phyloP scores from a whole-genome alignment of 1,139 yeast genomes.

The Saccharomyces hybrid region DNA sequence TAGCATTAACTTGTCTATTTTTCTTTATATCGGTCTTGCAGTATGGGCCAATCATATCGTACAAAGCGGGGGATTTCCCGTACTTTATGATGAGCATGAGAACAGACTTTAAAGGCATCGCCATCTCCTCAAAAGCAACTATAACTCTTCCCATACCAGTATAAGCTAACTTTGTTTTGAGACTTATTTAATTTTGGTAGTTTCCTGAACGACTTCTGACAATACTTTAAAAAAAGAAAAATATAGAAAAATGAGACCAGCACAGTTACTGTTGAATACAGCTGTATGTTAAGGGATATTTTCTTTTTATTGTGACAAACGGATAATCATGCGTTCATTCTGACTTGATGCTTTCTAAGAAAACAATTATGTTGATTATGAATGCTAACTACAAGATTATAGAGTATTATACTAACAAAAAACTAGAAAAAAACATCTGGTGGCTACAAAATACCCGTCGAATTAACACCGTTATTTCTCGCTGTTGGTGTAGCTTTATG shows the following conservation, averaged over 20 bases:
- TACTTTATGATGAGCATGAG: neutral
- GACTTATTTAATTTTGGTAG: neutral
- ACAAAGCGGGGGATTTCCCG: neutral
- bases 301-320: neutral
- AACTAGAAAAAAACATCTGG: conserved; percentile 28
- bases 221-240: neutral
- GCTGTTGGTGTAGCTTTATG: conserved; percentile 59
- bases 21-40: conserved; percentile 8
- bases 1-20: conserved; percentile 17
- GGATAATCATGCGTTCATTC: neutral
- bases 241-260: conserved; percentile 28
- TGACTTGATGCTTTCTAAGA: neutral
- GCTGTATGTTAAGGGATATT: conserved; percentile 22
- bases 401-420: conserved; percentile 16
- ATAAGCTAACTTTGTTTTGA: neutral
- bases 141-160: neutral
- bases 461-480: conserved; percentile 64
- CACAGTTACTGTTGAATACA: conserved; percentile 40
- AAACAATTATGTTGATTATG: neutral
- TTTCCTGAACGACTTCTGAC: neutral
- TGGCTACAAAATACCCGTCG: conserved; percentile 50
- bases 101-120: neutral
- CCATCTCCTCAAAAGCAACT: neutral
- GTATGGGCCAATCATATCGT: conserved; percentile 1
- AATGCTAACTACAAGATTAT: neutral